Conservation (phyloP, 306 rosid species). For the Quercus berberidifolia region DNA sequence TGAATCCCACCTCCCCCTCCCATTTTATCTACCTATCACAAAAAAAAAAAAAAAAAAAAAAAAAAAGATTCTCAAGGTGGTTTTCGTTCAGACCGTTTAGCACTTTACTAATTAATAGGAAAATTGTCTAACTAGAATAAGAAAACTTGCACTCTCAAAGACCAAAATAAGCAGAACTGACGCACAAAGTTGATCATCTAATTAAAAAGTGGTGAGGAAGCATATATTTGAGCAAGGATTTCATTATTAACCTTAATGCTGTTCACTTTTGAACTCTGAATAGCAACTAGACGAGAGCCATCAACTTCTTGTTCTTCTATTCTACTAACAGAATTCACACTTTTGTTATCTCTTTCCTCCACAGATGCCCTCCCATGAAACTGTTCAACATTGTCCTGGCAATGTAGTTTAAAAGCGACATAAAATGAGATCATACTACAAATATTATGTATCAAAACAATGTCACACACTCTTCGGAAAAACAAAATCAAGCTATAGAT, state of each 20-base stretch:
- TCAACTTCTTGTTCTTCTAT: slow-evolving; percentile 3
- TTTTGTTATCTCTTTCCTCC: slow-evolving; percentile 7
- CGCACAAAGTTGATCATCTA: not conserved
- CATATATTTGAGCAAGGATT: not conserved
- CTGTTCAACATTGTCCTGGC: slow-evolving; percentile 8
- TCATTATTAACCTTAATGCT: slow-evolving; percentile 11
- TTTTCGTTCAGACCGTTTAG: not conserved
- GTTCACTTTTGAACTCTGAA: slow-evolving; percentile 6
- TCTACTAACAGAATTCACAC: slow-evolving; percentile 2
- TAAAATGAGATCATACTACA: not conserved
- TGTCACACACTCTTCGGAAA: not conserved
- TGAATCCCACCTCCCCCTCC: too few relatives aligned
- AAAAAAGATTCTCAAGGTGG: not conserved
- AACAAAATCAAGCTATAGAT: not conserved
- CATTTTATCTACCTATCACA: too few relatives aligned
- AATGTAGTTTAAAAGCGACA: not conserved
- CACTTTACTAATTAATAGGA: not conserved
- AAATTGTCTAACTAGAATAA: not conserved
- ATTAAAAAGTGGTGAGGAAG: not conserved
- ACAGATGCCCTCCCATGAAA: slow-evolving; percentile 8
- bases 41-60: too few relatives aligned
- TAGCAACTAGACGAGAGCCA: not conserved
- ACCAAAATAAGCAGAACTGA: not conserved
- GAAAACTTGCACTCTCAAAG: not conserved
- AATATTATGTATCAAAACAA: not conserved